These are phyloP conservation scores for Angomonas ambiguus DNA, from an alignment of 208 protist genomes.

Conservation along the genomic window DNA sequence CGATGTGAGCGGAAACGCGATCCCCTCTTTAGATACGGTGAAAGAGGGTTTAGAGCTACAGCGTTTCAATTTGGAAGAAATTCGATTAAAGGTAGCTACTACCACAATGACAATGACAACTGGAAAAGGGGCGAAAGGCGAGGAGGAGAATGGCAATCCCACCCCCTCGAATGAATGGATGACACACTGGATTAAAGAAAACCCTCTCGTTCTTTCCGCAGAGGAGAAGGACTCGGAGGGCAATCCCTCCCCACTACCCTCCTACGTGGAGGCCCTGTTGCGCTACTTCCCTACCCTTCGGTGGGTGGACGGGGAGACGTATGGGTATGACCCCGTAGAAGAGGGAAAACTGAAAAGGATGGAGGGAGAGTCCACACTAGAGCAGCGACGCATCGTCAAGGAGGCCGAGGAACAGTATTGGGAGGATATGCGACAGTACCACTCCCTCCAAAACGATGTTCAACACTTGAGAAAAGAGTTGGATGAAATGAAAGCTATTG, in stretches of 20 bases:
- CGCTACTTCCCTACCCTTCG: conserved; percentile 15
- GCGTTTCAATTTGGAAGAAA: conserved; percentile 35
- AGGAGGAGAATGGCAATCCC: conserved; percentile 31
- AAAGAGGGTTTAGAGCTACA: conserved; percentile 35
- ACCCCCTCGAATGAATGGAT: conserved; percentile 25
- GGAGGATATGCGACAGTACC: too few species aligned
- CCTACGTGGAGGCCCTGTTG: not conserved
- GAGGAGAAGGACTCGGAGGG: too few species aligned
- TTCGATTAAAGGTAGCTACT: conserved; percentile 49
- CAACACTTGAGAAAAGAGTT: too few species aligned
- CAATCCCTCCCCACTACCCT: too few species aligned
- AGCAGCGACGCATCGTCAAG: too few species aligned
- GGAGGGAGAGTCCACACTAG: not conserved
- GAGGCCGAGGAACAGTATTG: too few species aligned
- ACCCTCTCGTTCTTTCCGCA: too few species aligned
- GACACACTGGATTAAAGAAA: not conserved
- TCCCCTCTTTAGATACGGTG: conserved; percentile 33
- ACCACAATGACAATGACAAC: not conserved
- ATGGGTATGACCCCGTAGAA: conserved; percentile 42
- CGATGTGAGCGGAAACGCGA: conserved; percentile 68
- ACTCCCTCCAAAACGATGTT: too few species aligned
- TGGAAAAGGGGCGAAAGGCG: too few species aligned
- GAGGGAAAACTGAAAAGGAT: conserved; percentile 1
- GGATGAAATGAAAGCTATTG: too few species aligned
- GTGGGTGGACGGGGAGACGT: conserved; percentile 54